These are phyloP conservation scores for Rubus parviflorus DNA, from an alignment of 306 rosid species.

Conservation along the genomic window DNA sequence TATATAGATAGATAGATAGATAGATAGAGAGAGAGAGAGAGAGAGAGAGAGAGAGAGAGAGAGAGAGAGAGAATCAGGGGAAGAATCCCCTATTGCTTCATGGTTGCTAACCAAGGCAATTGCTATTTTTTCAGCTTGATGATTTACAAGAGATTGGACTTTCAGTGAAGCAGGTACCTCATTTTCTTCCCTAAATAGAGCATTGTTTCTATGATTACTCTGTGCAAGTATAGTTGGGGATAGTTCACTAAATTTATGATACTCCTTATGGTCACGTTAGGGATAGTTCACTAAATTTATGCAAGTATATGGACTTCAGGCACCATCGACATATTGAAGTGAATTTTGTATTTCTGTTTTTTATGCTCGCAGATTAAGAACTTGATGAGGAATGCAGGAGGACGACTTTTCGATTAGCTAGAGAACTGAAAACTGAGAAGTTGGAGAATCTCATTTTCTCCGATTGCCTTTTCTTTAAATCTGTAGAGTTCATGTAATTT, in stretches of 20 bases:
- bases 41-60: no score
- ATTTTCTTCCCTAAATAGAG: not conserved
- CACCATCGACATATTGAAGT: no score
- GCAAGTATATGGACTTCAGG: no score
- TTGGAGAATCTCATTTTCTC: not conserved
- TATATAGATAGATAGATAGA: no score
- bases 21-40: no score
- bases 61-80: no score
- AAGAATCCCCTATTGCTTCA: not conserved
- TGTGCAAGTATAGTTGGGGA: no score
- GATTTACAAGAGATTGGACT: slow-evolving; percentile 81
- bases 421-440: not conserved
- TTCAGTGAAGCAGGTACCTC: slow-evolving; percentile 70
- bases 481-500: slow-evolving; percentile 2
- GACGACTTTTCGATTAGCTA: slow-evolving; percentile 48
- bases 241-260: no score
- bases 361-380: slow-evolving; percentile 48
- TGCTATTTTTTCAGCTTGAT: slow-evolving; percentile 54
- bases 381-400: slow-evolving; percentile 59
- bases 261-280: no score
- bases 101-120: not conserved
- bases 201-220: not conserved
- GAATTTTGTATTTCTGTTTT: not conserved
- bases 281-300: no score
- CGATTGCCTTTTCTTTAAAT: not conserved